These are phyloP conservation scores for Phialemoniopsis sp. DNA, from an alignment of 2,329 filamentous ascomycete species.

Conservation along the genomic window DNA sequence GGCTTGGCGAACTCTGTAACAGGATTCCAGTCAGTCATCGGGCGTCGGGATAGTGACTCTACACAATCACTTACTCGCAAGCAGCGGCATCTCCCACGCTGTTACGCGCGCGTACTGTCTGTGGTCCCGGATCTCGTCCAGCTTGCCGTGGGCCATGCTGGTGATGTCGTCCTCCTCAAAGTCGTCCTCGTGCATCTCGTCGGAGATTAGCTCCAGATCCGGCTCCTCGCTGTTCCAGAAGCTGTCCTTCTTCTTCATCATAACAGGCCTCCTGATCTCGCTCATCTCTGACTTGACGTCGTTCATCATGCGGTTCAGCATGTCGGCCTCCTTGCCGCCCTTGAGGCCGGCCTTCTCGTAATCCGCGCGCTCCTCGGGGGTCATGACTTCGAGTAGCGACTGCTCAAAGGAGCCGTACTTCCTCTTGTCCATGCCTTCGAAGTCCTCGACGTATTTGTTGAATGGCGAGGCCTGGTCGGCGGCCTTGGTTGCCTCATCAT, in stretches of 20 bases:
- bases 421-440: constrained; percentile 8
- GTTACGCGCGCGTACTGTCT: constrained; percentile 83
- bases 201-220: constrained; percentile 40
- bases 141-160: constrained; percentile 75
- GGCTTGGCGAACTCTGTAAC: constrained; percentile 73
- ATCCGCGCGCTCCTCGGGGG: not conserved
- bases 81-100: constrained; percentile 92
- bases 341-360: not conserved
- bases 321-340: not conserved
- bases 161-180: constrained; percentile 83
- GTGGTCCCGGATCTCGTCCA: constrained; percentile 84
- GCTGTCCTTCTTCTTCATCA: constrained; percentile 24
- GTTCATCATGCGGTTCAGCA: constrained; percentile 1
- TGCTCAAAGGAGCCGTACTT: not conserved
- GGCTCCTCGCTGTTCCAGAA: constrained; percentile 48
- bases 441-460: constrained; percentile 9
- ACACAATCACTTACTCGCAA: constrained; percentile 64
- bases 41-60: not conserved
- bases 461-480: constrained; percentile 4
- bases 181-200: constrained; percentile 53
- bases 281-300: constrained; percentile 4
- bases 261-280: constrained; percentile 4
- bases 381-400: constrained; percentile 1
- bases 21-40: not conserved
- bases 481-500: constrained; percentile 4